These are phyloP conservation scores for Carex pumila DNA, from an alignment of 176 grass and related monocot species.

Conservation along the genomic window DNA sequence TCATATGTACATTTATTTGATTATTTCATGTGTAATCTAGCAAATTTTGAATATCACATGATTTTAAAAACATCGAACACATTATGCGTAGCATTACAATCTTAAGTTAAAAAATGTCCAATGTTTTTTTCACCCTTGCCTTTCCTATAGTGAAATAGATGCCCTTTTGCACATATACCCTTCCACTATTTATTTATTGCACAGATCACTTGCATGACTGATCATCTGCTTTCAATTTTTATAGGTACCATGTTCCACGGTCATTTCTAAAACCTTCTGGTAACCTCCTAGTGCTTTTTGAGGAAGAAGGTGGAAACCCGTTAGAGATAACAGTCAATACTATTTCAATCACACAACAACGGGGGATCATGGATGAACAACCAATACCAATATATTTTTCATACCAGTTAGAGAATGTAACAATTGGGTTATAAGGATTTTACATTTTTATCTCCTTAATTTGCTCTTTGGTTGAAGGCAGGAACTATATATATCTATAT, in stretches of 20 bases:
- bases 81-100: background rate
- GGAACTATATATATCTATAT: background rate
- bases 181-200: background rate
- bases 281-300: constrained; percentile 63
- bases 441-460: background rate
- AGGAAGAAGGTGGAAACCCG: constrained; percentile 76
- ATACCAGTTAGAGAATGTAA: background rate
- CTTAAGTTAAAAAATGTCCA: background rate
- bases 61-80: background rate
- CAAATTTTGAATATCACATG: background rate
- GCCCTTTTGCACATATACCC: background rate
- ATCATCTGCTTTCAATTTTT: background rate
- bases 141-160: background rate
- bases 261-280: constrained; percentile 42
- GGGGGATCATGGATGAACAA: constrained; percentile 21
- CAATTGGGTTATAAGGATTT: background rate
- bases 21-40: background rate
- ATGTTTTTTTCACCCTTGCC: background rate
- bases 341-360: constrained; percentile 38
- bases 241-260: constrained; percentile 82
- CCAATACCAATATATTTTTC: constrained; percentile 10
- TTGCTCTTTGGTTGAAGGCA: background rate
- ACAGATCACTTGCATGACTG: background rate
- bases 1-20: background rate
- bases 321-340: constrained; percentile 58